Base-by-base conservation (phyloP, 1,139 yeast genomes). In the Pichia sp. region DNA sequence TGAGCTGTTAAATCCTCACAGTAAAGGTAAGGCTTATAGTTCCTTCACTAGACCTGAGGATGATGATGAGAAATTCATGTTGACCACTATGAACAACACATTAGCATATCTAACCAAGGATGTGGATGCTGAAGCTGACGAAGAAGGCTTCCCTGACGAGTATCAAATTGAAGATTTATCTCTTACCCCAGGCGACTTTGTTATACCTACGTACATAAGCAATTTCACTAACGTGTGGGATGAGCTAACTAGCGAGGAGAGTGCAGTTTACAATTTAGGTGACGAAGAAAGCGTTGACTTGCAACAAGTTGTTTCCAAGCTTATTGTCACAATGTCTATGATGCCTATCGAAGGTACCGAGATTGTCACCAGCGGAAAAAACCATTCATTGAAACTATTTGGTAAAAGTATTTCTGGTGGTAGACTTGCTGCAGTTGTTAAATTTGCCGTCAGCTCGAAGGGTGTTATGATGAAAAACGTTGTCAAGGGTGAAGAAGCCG, bases 121-220 rank as follows among this genome's bases (percentile, higher is more conserved):
- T 69, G 76, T 88, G 60, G 87, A 90, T 62, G 84, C 89, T 55
- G 87, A 80, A 57, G 78, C 77, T 36, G 80, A 76, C 54, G 96
- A 89, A 55, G 95, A 87, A 64, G 97, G 97, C 3, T 90, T 86
- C 80, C 86, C 88, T 57, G 99, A 93, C 70, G 97, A 90, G 71
- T 93, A 92, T 72, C 95, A 87, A 68, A 81, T 93, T 61, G 97
- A 92, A 69, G 87, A 87, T 59, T 76, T 92, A 67, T 85, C 82
- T 57, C 69, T 93, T 54, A 75, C 74, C 42, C 87, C 95, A 13
- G 96, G 97, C 49, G 97, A 90, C 70, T 93, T 85, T 71, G 77
- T 90, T 55, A 72, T 74, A 54, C 96, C 97, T 53, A 77, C 90
- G 36, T 90, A 83, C 69, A 81, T 87, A 60, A 89, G 95, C 54